These are phyloP conservation scores for Fusarium vanettenii DNA, from an alignment of 2,329 filamentous ascomycete genomes.

Conservation along the genomic window DNA sequence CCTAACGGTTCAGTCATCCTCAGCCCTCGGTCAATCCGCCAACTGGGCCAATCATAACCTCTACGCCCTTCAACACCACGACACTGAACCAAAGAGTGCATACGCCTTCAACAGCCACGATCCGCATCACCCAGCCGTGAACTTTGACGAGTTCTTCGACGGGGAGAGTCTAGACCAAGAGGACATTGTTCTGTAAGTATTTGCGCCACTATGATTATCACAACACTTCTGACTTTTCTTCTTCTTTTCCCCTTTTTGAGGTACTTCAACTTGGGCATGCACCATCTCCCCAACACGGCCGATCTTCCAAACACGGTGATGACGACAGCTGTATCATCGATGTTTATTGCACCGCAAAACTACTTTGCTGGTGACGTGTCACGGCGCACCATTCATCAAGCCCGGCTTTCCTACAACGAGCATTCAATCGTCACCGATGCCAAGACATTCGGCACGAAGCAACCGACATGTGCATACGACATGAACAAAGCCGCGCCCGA, in stretches of 20 bases:
- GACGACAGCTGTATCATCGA: conserved; percentile 24
- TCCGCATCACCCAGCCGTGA: conserved; percentile 53
- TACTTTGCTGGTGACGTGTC: conserved; percentile 22
- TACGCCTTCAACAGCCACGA: conserved; percentile 60
- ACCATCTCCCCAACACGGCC: conserved; percentile 29
- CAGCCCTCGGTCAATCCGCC: conserved; percentile 57
- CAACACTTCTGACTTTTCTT: background rate
- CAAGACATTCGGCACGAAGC: conserved; percentile 25
- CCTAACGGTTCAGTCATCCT: conserved; percentile 61
- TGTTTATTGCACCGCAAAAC: conserved; percentile 27
- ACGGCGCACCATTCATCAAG: conserved; percentile 22
- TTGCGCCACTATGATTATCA: rapidly evolving
- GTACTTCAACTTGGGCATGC: conserved; percentile 33
- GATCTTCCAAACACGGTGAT: conserved; percentile 27
- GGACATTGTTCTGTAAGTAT: conserved; percentile 26
- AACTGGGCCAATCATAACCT: conserved; percentile 64
- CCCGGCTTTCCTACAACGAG: conserved; percentile 17
- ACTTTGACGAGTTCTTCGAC: conserved; percentile 26
- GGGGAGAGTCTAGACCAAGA: conserved; percentile 24
- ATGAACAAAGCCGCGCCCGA: conserved; percentile 13
- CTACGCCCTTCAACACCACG: conserved; percentile 62
- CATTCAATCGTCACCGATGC: conserved; percentile 6
- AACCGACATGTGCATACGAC: conserved; percentile 22
- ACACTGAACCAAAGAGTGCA: conserved; percentile 61
- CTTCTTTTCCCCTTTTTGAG: background rate